These are phyloP conservation scores for Phytopythium aichiense DNA, from an alignment of 352 stramenopile species.

Conservation along the genomic window DNA sequence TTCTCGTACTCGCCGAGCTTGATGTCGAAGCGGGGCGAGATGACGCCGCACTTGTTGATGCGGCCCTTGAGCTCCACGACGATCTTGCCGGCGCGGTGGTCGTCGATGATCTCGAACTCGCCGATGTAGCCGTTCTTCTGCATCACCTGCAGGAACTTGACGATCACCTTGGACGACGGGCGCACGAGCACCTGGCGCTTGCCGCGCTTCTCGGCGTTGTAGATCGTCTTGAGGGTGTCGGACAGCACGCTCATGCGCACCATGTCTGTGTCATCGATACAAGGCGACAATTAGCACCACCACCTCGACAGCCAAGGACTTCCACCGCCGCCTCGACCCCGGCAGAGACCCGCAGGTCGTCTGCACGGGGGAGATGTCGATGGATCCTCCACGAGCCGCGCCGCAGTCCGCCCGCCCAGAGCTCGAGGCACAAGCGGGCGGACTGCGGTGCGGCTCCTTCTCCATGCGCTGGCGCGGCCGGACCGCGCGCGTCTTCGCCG, in stretches of 20 bases:
- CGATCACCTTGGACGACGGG: constrained; percentile 99
- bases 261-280: constrained; percentile 75
- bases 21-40: constrained; percentile 99
- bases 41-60: constrained; percentile 99
- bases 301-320: constrained; percentile 23
- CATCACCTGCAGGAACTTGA: constrained; percentile 99
- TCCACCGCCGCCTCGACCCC: constrained; percentile 25
- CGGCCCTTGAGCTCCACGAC: constrained; percentile 97
- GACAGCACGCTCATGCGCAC: constrained; percentile 99
- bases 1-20: constrained; percentile 97
- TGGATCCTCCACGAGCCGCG: constrained; percentile 32
- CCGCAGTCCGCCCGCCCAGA: constrained; percentile 16
- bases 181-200: constrained; percentile 99
- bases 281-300: constrained; percentile 3
- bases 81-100: constrained; percentile 99
- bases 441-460: constrained; percentile 23
- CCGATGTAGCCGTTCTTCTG: constrained; percentile 99
- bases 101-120: constrained; percentile 99
- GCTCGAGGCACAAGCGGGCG: neutral
- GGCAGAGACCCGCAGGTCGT: neutral
- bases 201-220: constrained; percentile 99
- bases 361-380: constrained; percentile 47
- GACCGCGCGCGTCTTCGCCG: neutral
- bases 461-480: neutral
- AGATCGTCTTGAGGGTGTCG: constrained; percentile 99